phyloP scores from a whole-genome alignment of 495 filamentous ascomycete genomes.

The Xylaria acuta region DNA sequence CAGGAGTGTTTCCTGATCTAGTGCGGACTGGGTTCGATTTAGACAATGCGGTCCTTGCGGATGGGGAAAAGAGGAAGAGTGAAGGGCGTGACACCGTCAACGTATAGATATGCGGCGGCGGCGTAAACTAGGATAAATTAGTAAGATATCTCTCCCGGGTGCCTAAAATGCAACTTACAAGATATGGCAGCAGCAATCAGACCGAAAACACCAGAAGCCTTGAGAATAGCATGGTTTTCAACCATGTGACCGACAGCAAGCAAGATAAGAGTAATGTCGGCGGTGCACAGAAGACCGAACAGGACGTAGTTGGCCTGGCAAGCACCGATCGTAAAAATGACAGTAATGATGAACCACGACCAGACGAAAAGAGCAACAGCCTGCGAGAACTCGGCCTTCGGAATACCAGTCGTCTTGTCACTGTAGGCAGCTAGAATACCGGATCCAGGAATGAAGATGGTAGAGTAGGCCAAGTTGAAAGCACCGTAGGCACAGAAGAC shows the following conservation, averaged over 20 bases:
- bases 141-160: neutral
- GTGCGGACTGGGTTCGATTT: neutral
- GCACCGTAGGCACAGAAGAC: constrained; percentile 46
- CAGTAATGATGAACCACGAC: constrained; percentile 50
- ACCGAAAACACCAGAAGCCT: constrained; percentile 37
- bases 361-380: constrained; percentile 47
- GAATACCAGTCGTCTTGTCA: constrained; percentile 33
- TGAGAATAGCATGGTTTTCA: constrained; percentile 26
- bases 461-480: constrained; percentile 47
- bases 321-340: constrained; percentile 47
- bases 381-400: constrained; percentile 36
- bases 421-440: constrained; percentile 45
- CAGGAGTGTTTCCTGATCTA: neutral
- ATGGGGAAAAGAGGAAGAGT: constrained; percentile 31
- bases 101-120: constrained; percentile 28
- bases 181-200: constrained; percentile 40
- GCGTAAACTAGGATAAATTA: constrained; percentile 24
- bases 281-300: constrained; percentile 36
- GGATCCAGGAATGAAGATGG: constrained; percentile 47
- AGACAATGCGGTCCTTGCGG: constrained; percentile 30
- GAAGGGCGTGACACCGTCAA: constrained; percentile 28
- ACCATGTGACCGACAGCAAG: constrained; percentile 43
- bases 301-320: constrained; percentile 41
- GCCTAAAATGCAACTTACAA: constrained; percentile 32
- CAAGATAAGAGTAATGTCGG: constrained; percentile 40